These are phyloP conservation scores for Mycena alexandri DNA, from an alignment of 768 basidiomycete species.

Conservation along the genomic window DNA sequence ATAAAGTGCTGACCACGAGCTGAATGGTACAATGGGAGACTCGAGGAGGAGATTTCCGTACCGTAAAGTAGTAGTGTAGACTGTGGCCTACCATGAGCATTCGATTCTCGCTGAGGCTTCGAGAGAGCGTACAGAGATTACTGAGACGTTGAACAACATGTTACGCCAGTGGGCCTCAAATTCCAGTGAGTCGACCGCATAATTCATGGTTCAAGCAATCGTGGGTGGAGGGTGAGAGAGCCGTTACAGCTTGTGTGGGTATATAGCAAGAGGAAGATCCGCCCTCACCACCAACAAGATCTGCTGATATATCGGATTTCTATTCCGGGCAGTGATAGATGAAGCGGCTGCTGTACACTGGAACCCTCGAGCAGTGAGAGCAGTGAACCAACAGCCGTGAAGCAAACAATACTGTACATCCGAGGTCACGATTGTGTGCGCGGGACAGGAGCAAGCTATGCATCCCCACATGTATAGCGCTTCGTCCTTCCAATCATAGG, in stretches of 20 bases:
- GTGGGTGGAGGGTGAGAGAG: background rate
- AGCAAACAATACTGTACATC: no score
- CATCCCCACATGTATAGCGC: no score
- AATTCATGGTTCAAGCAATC: constrained; percentile 21
- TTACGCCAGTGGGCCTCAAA: constrained; percentile 19
- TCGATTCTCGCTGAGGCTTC: background rate
- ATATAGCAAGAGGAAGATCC: background rate
- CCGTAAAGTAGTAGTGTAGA: constrained; percentile 22
- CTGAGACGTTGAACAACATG: constrained; percentile 20
- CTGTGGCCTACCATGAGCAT: background rate
- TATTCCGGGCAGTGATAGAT: no score
- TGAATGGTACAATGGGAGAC: background rate
- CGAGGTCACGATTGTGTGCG: no score
- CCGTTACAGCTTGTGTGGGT: background rate
- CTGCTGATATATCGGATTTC: constrained; percentile 3
- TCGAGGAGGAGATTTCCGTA: background rate
- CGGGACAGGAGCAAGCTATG: no score
- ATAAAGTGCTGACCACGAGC: constrained; percentile 11
- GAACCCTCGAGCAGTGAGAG: no score
- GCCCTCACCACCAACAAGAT: constrained; percentile 3
- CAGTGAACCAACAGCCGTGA: no score
- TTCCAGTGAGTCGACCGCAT: constrained; percentile 26
- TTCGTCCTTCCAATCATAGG: no score
- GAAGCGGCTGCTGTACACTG: no score
- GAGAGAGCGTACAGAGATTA: constrained; percentile 16